A percentile compares a stretch with the other conserved stretches of the same genome.
These are phyloP conservation scores for Colletotrichum tamarilloi DNA, from an alignment of 2,329 filamentous ascomycete species.

Conservation along the genomic window DNA sequence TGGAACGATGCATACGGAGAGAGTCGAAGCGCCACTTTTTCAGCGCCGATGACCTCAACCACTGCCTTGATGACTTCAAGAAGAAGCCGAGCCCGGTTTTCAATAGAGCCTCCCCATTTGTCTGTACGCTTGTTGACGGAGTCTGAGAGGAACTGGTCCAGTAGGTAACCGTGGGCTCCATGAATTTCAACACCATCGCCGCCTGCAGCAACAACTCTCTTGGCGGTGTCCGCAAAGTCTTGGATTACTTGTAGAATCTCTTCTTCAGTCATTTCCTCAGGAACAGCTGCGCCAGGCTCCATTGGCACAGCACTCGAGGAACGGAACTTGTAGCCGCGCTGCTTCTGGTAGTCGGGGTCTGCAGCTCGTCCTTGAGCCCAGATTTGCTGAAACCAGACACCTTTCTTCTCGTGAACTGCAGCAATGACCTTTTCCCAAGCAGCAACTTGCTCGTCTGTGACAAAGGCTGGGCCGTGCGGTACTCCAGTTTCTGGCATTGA, in stretches of 20 bases:
- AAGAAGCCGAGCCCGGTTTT: conserved; percentile 58
- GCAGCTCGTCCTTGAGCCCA: conserved; percentile 34
- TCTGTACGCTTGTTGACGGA: conserved; percentile 55
- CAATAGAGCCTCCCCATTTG: conserved; percentile 60
- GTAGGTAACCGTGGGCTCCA: conserved; percentile 65
- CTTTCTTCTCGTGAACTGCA: conserved; percentile 43
- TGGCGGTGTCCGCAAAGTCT: conserved; percentile 61
- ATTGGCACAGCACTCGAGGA: conserved; percentile 27
- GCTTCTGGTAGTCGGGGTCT: conserved; percentile 17
- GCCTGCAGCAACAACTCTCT: conserved; percentile 66
- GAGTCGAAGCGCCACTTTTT: conserved; percentile 53
- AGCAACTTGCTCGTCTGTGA: conserved; percentile 43
- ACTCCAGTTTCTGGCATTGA: conserved; percentile 38
- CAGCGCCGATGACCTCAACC: conserved; percentile 39
- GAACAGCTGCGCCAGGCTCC: conserved; percentile 40
- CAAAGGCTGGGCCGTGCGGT: conserved; percentile 56
- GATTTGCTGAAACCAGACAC: conserved; percentile 41
- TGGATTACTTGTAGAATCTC: conserved; percentile 71
- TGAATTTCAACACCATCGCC: conserved; percentile 72
- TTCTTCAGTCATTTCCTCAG: conserved; percentile 69
- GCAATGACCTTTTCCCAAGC: conserved; percentile 42
- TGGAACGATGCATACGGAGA: conserved; percentile 44
- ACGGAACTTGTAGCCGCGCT: conserved; percentile 16
- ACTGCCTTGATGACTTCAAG: conserved; percentile 55
- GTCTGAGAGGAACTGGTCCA: conserved; percentile 66